These are phyloP conservation scores for Barnettozyma vustinii DNA, from an alignment of 805 yeast species.

Conservation along the genomic window DNA sequence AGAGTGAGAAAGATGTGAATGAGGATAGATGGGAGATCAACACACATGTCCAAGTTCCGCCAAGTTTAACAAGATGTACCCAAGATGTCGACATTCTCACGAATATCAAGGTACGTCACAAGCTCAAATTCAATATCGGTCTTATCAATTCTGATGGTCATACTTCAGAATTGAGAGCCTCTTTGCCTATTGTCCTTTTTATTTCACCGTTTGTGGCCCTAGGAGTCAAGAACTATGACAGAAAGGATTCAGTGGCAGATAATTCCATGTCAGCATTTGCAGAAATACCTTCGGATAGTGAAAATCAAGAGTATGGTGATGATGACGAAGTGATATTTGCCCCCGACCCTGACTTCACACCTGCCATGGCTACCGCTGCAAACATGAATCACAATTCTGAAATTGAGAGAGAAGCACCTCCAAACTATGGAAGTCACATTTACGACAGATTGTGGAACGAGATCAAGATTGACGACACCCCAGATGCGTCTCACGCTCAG, in stretches of 20 bases:
- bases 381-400: slow-evolving; percentile 23
- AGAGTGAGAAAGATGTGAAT: slow-evolving; percentile 19
- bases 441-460: slow-evolving; percentile 78
- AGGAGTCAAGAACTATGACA: slow-evolving; percentile 36
- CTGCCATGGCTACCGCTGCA: slow-evolving; percentile 16
- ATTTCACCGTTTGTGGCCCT: slow-evolving; percentile 81
- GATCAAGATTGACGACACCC: slow-evolving; percentile 31
- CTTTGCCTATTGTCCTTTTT: slow-evolving; percentile 73
- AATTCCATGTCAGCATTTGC: slow-evolving; percentile 19
- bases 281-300: slow-evolving; percentile 25
- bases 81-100: slow-evolving; percentile 78
- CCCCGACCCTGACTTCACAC: slow-evolving; percentile 28
- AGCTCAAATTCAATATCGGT: slow-evolving; percentile 74
- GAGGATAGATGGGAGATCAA: slow-evolving; percentile 74
- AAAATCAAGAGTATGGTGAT: slow-evolving; percentile 13
- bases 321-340: slow-evolving; percentile 39
- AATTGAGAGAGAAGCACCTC: slow-evolving; percentile 67
- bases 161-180: slow-evolving; percentile 84
- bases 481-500: slow-evolving; percentile 26
- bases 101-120: slow-evolving; percentile 81
- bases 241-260: slow-evolving; percentile 20
- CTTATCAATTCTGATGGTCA: slow-evolving; percentile 88
- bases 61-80: slow-evolving; percentile 66
- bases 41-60: slow-evolving; percentile 58
- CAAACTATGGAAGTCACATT: slow-evolving; percentile 74